These are phyloP conservation scores for Massarina eburnea DNA, from an alignment of 2,329 filamentous ascomycete species.

Conservation along the genomic window DNA sequence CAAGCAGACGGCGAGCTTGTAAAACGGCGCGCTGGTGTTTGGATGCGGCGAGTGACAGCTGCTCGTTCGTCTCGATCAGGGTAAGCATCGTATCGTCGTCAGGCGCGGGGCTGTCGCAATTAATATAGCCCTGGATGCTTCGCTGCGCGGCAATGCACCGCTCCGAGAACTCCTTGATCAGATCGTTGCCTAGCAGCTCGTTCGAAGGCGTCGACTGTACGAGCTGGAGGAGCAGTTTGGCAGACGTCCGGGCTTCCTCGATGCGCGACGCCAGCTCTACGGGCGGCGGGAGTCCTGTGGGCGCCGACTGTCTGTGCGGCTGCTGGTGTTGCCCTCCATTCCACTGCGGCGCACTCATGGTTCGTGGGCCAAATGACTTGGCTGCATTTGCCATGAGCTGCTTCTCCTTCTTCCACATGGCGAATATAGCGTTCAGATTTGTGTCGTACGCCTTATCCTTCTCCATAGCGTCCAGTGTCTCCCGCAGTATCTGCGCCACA, in stretches of 20 bases:
- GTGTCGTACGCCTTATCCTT: conserved; percentile 72
- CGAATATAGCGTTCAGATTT: conserved; percentile 67
- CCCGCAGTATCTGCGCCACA: conserved; percentile 82
- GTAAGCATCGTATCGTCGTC: conserved; percentile 94
- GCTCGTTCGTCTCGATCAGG: conserved; percentile 92
- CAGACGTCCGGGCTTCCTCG: conserved; percentile 87
- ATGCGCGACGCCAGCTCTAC: conserved; percentile 79
- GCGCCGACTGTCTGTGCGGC: conserved; percentile 18
- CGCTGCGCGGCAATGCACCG: conserved; percentile 79
- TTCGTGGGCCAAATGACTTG: conserved; percentile 41
- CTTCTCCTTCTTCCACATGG: conserved; percentile 88
- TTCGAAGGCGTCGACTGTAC: conserved; percentile 78
- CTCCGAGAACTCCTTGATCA: conserved; percentile 88
- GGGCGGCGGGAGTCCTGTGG: conserved; percentile 59
- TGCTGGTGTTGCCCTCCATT: conserved; percentile 24
- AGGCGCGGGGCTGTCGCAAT: conserved; percentile 73
- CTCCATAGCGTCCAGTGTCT: conserved; percentile 81
- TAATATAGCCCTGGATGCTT: conserved; percentile 84
- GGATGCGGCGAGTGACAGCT: conserved; percentile 77
- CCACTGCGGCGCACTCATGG: conserved; percentile 49
- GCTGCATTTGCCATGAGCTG: conserved; percentile 50
- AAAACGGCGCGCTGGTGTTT: conserved; percentile 81
- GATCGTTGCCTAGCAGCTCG: conserved; percentile 79
- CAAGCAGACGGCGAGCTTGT: conserved; percentile 54
- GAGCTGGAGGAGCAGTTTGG: conserved; percentile 88